These are phyloP conservation scores for Pseudogymnoascus sp. DNA, from an alignment of 2,329 filamentous ascomycete genomes.

Conservation along the genomic window DNA sequence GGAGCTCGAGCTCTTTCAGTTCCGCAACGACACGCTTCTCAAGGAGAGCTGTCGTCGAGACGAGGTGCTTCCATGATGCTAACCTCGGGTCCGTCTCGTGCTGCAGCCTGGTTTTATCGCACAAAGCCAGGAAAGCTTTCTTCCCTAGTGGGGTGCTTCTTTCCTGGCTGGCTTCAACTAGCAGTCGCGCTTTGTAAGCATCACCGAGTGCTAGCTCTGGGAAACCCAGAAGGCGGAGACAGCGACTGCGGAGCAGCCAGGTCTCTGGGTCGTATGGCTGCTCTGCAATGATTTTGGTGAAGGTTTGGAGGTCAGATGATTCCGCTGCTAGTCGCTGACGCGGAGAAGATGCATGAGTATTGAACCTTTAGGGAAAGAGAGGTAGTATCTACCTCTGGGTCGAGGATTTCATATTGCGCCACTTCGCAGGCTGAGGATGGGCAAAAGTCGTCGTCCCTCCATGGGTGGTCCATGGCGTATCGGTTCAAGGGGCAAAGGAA, in stretches of 20 bases:
- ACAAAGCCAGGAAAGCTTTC: constrained; percentile 22
- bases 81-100: constrained; percentile 21
- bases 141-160: constrained; percentile 17
- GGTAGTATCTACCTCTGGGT: constrained; percentile 18
- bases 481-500: neutral
- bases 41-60: constrained; percentile 19
- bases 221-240: constrained; percentile 22
- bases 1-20: constrained; percentile 21
- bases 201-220: constrained; percentile 28
- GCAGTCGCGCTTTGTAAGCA: constrained; percentile 25
- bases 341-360: constrained; percentile 12
- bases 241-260: constrained; percentile 22
- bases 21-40: constrained; percentile 15
- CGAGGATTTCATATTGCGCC: constrained; percentile 15
- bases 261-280: constrained; percentile 23
- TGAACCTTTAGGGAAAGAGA: neutral
- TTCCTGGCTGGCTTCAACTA: constrained; percentile 22
- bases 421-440: constrained; percentile 21
- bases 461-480: constrained; percentile 17
- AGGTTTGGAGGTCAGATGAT: constrained; percentile 14
- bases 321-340: constrained; percentile 18
- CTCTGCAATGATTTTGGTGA: constrained; percentile 17
- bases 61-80: constrained; percentile 16
- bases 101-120: constrained; percentile 19
- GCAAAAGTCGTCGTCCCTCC: constrained; percentile 17